These are phyloP conservation scores for Penicillium capsulatum DNA, from an alignment of 2,329 filamentous ascomycete species.

Conservation along the genomic window DNA sequence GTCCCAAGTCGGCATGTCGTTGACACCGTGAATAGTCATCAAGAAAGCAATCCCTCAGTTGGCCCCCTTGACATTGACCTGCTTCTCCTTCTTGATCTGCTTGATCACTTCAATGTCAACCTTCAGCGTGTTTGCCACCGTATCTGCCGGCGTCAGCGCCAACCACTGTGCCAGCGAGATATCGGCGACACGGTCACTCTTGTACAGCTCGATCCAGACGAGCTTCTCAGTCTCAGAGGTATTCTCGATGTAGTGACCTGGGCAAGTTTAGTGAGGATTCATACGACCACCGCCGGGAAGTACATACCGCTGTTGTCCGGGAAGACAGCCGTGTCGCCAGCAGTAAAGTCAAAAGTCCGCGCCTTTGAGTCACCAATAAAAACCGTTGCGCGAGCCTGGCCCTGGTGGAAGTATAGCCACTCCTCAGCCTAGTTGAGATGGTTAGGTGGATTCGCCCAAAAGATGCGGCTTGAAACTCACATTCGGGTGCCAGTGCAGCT, in stretches of 20 bases:
- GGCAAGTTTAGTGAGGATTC: background rate
- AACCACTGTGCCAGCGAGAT: constrained; percentile 67
- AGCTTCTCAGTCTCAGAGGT: constrained; percentile 60
- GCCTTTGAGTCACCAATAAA: constrained; percentile 60
- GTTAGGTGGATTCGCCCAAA: background rate
- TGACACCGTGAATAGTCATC: too few species aligned
- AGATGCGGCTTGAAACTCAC: constrained; percentile 46
- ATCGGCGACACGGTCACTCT: constrained; percentile 62
- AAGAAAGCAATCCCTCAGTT: too few species aligned
- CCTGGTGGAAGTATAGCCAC: constrained; percentile 67
- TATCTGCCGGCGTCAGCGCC: constrained; percentile 55
- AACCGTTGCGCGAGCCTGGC: constrained; percentile 58
- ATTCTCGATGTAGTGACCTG: constrained; percentile 66
- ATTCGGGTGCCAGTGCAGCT: constrained; percentile 68
- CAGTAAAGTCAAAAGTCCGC: constrained; percentile 62
- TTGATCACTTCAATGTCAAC: constrained; percentile 19
- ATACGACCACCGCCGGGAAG: background rate
- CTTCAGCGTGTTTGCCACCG: constrained; percentile 17
- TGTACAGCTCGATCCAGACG: constrained; percentile 67
- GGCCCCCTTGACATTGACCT: constrained; percentile 16
- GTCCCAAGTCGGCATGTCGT: too few species aligned
- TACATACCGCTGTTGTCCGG: constrained; percentile 54
- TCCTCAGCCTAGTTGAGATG: constrained; percentile 57
- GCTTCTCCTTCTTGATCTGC: constrained; percentile 21
- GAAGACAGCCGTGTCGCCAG: constrained; percentile 66